These are phyloP conservation scores for Zopfia rhizophila DNA, from an alignment of 2,329 filamentous ascomycete genomes.

Conservation along the genomic window DNA sequence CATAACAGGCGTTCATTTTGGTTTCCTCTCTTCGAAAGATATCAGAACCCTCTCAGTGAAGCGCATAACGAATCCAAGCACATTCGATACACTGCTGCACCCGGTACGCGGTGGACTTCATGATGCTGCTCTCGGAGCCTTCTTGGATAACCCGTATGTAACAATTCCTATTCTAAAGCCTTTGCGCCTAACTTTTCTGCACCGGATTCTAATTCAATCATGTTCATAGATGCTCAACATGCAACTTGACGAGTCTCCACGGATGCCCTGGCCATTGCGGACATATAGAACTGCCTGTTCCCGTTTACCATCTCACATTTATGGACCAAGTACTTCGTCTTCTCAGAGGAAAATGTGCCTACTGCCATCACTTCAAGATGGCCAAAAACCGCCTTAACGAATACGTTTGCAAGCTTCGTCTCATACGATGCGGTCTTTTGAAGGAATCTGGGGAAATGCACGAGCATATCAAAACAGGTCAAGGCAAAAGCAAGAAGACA, in stretches of 20 bases:
- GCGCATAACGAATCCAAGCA: constrained; percentile 89
- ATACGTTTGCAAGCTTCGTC: constrained; percentile 83
- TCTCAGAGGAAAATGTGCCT: constrained; percentile 86
- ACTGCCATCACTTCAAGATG: constrained; percentile 88
- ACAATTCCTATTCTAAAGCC: too few relatives aligned
- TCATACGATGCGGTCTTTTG: constrained; percentile 86
- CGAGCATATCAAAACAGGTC: constrained; percentile 56
- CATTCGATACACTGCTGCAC: constrained; percentile 92
- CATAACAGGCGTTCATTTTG: constrained; percentile 89
- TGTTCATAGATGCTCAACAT: constrained; percentile 81
- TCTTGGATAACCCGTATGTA: constrained; percentile 81
- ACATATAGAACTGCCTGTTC: constrained; percentile 92
- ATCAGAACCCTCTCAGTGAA: constrained; percentile 92
- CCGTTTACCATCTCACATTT: constrained; percentile 96
- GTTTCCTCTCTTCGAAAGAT: constrained; percentile 82
- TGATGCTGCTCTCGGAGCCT: constrained; percentile 89
- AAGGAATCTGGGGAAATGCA: constrained; percentile 68
- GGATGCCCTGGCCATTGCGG: constrained; percentile 91
- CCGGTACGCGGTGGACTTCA: constrained; percentile 92
- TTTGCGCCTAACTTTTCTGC: neutral
- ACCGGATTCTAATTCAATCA: neutral
- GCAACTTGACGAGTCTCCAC: constrained; percentile 78
- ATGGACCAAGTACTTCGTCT: constrained; percentile 91
- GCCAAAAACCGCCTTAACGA: constrained; percentile 79
- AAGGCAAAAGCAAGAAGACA: constrained; percentile 43